Base-by-base conservation (phyloP, 2,329 filamentous ascomycete genomes). In the Penicillium sp. region DNA sequence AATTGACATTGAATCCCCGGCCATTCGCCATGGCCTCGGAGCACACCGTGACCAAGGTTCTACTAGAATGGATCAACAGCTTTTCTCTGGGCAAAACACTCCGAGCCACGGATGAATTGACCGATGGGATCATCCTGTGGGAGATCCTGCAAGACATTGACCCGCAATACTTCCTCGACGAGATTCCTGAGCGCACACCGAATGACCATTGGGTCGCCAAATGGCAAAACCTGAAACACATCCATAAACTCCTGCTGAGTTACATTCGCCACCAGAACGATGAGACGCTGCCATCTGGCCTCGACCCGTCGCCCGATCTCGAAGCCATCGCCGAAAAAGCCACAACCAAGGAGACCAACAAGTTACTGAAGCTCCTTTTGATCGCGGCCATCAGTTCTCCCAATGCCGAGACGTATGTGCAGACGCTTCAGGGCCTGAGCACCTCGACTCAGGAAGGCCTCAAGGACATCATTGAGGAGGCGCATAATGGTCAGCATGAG, bases 311-410 rank as follows among this genome's bases (percentile, higher is more conserved):
- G 9, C 68, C 67, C n/a, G 66, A 71, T 42, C 60, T 71, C 33
- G 67, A 71, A 54, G 59, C 65, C 8, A 62, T 72, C 39, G 68
- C 68, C 10, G 67, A 70, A 43, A 63, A 65, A 35, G 60, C 59
- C 13, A 65, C 67, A 16, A 49, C 60, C 20, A 63, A 64, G 40
- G 67, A 71, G 48, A 64, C 62, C 30, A 63, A 68, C 39, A 67
- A 82, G 68, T 67, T 84, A 34, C 66, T 84, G 28, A 77, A 77
- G 41, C 69, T 83, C 38, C 72, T 83, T 56, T 68, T 84, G 14
- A 73, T 80, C 40, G 73, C 72, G n/a, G 77, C 77, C 16, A 74
- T 80, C 45, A 72, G 74, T 55, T 79, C 78, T 9, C 72, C 76
- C 16, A 73, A 77, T 37, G 61, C 65, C 11, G 72, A 72, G 39